Evolutionary conservation across 192 early-diverging fungal genomes (phyloP).

Genomic region (Paraglomus occultum): DNA sequence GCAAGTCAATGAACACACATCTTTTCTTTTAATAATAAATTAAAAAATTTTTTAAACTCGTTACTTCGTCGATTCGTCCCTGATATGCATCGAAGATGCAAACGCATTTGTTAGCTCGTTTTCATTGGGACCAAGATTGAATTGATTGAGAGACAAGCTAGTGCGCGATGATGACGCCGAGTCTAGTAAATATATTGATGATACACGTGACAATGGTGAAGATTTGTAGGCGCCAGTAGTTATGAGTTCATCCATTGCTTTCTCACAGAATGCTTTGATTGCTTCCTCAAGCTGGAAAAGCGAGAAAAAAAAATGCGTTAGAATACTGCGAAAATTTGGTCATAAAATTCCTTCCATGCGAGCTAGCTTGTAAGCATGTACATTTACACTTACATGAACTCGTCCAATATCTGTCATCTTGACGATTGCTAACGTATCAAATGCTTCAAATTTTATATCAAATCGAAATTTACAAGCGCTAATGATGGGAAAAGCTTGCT

Average conservation of each 20-base stretch:
- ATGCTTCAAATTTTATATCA: conserved; percentile 45
- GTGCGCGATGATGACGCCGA: neutral
- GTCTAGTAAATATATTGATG: conserved; percentile 24
- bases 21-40: no score
- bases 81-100: neutral
- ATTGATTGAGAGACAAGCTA: neutral
- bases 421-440: conserved; percentile 51
- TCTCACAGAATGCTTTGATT: conserved; percentile 26
- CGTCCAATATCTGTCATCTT: conserved; percentile 44
- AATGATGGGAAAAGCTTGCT: neutral
- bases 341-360: no score
- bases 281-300: conserved; percentile 15
- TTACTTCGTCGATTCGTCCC: no score
- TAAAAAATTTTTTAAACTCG: no score
- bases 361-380: no score
- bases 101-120: neutral
- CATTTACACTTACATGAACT: conserved; percentile 34
- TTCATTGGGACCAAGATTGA: neutral
- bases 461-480: conserved; percentile 61
- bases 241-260: conserved; percentile 30
- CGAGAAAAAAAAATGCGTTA: neutral
- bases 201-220: conserved; percentile 19
- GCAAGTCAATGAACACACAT: no score
- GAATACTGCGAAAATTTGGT: no score
- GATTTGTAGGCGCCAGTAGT: conserved; percentile 18